Evolutionary conservation across 768 basidiomycete genomes (phyloP), one percentile per base, ranked within the genome.

Genomic region (Amyloporia xantha): DNA sequence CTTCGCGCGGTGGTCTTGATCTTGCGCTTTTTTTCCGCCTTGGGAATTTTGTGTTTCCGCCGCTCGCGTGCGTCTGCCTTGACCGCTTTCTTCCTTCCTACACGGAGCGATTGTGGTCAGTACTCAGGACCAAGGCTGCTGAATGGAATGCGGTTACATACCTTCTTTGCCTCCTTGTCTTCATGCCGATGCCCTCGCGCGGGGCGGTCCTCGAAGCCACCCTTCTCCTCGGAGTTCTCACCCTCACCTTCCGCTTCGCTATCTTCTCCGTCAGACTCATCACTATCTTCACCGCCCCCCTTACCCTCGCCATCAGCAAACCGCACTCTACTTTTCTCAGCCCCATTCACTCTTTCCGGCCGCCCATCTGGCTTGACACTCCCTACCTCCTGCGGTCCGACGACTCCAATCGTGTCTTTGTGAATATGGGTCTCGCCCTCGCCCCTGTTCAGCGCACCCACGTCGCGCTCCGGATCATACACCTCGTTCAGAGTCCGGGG

Each of bases 381-480:
- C 5, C 7, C 27, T 21, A 1, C 13, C 33, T 49, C 41, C 49
- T 64, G 50, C 12, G 71, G 64, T 19, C 72, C 69, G 20, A 94
- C 76, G 41, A 97, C 68, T 10, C 91, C 91, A 44, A 94, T 91
- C 0, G 91, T 81, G 52, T 87, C 81, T 85, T n/a, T 82, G 60
- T 97, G 98, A 48, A 98, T 96, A 33, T 95, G 74, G 24, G 74
- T 76, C 47, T 71, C 68, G 11, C 84, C 82, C 43, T 86, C 81
- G 5, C 92, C 92, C 2, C 78, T 68, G 15, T 73, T 74, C 37
- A 94, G 70, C 17, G 77, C 76, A 28, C 82, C 90, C 10, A 91
- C 84, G 61, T 97, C 95, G 24, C 94, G 77, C 63, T 99, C 96
- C 1, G 94, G 91, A 64, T 98, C 92, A 62, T 85, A 90, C 6